Conservation (phyloP, 2,329 filamentous ascomycete genomes). For the Dryadomyces quercivorus region DNA sequence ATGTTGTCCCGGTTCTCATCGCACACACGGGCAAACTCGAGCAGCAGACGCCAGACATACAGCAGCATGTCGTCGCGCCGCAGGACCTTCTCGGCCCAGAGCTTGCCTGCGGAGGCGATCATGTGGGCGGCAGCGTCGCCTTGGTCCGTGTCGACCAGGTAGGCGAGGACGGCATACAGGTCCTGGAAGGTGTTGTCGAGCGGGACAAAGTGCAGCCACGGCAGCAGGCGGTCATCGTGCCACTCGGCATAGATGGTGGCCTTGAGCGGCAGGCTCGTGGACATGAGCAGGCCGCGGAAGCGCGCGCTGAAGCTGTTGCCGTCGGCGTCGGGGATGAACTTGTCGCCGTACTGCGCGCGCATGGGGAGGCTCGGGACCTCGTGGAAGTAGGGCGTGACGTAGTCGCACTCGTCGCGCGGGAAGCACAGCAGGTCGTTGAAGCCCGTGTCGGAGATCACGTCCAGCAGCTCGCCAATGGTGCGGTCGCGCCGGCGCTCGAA, state of each 20-base stretch:
- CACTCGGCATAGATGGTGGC: constrained; percentile 62
- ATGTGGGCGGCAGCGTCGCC: constrained; percentile 43
- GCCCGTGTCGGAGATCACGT: constrained; percentile 27
- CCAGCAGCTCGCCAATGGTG: constrained; percentile 28
- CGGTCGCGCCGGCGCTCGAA: constrained; percentile 22
- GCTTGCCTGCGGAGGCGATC: constrained; percentile 46
- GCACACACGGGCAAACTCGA: constrained; percentile 43
- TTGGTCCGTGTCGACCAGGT: constrained; percentile 37
- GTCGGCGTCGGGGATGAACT: constrained; percentile 59
- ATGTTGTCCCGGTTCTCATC: constrained; percentile 30
- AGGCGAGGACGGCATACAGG: constrained; percentile 52
- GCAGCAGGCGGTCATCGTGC: constrained; percentile 57
- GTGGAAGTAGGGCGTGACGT: constrained; percentile 24
- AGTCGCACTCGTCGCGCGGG: constrained; percentile 23
- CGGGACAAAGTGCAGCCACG: constrained; percentile 63
- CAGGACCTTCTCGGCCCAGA: constrained; percentile 50
- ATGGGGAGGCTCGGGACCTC: constrained; percentile 25
- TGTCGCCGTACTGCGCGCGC: constrained; percentile 39
- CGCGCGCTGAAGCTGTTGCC: constrained; percentile 54
- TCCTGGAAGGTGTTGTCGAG: constrained; percentile 58
- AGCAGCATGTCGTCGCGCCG: constrained; percentile 54
- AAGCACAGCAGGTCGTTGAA: constrained; percentile 30
- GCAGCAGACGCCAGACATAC: constrained; percentile 49
- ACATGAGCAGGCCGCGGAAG: constrained; percentile 51
- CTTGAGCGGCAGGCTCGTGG: constrained; percentile 56